Evolutionary conservation across 1,284 basidiomycete species (phyloP).

Genomic region (Boletus mariae): DNA sequence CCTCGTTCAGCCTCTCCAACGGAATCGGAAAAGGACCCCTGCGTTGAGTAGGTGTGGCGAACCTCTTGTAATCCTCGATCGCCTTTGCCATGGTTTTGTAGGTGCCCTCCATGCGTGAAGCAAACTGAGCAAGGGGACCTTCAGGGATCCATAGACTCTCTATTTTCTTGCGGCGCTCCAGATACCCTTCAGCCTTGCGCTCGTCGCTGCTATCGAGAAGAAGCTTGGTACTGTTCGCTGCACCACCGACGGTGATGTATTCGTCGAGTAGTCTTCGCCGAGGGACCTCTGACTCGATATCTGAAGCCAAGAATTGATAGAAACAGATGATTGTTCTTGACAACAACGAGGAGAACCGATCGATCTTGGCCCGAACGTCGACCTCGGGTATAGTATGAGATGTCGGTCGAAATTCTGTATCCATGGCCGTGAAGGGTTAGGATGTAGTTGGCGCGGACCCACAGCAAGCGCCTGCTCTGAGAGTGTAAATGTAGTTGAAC

Average conservation of each 20-base stretch:
- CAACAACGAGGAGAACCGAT: slow-evolving; percentile 20
- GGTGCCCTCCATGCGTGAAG: slow-evolving; percentile 21
- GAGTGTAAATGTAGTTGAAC: no score
- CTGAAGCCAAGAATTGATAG: slow-evolving; percentile 30
- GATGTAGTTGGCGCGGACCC: not conserved
- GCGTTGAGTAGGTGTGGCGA: slow-evolving; percentile 8
- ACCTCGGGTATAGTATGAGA: slow-evolving; percentile 11
- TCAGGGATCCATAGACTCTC: slow-evolving; percentile 16
- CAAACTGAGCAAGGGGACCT: slow-evolving; percentile 20
- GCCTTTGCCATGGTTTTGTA: slow-evolving; percentile 20
- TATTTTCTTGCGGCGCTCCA: slow-evolving; percentile 23
- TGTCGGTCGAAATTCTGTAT: not conserved
- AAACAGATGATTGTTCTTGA: slow-evolving; percentile 29
- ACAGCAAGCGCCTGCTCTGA: not conserved
- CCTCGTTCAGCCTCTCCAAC: slow-evolving; percentile 23
- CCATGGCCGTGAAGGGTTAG: slow-evolving; percentile 12
- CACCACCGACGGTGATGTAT: slow-evolving; percentile 28
- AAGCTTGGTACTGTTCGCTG: slow-evolving; percentile 26
- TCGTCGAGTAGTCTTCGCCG: slow-evolving; percentile 27
- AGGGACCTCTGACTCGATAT: slow-evolving; percentile 22
- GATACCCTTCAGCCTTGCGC: slow-evolving; percentile 22
- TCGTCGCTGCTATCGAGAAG: slow-evolving; percentile 26
- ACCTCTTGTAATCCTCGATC: slow-evolving; percentile 22
- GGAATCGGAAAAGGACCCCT: slow-evolving; percentile 23
- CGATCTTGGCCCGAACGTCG: slow-evolving; percentile 24